These are phyloP conservation scores for Candida nonsorbophila DNA, from an alignment of 805 yeast genomes.

Conservation along the genomic window DNA sequence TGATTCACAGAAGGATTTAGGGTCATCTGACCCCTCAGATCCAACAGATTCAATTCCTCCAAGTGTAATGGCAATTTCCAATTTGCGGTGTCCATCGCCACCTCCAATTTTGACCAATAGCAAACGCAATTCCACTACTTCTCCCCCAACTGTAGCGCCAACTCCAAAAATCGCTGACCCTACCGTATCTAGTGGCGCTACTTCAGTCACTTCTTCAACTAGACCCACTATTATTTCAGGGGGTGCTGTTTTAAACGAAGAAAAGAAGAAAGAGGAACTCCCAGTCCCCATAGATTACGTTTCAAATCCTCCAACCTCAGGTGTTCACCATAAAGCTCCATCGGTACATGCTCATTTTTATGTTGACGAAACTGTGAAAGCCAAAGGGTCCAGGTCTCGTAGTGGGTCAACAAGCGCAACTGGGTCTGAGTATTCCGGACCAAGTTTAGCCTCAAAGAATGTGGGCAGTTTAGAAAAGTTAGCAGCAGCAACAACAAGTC, in stretches of 20 bases:
- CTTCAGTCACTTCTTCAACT: conserved; percentile 1
- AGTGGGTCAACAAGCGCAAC: conserved; percentile 30
- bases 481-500: conserved; percentile 4
- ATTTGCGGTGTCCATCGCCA: conserved; percentile 65
- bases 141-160: conserved; percentile 6
- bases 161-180: conserved; percentile 1
- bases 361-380: conserved; percentile 60
- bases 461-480: conserved; percentile 7
- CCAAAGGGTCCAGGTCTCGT: conserved; percentile 28
- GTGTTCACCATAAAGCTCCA: conserved; percentile 46
- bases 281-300: conserved; percentile 22
- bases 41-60: conserved; percentile 29
- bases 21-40: conserved; percentile 38
- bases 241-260: conserved; percentile 36
- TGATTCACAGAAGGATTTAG: conserved; percentile 43
- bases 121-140: conserved; percentile 6
- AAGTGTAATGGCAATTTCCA: conserved; percentile 52
- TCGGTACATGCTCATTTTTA: conserved; percentile 78
- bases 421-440: conserved; percentile 15
- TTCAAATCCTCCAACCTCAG: conserved; percentile 23
- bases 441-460: conserved; percentile 2
- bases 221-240: conserved; percentile 36
- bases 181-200: not conserved
- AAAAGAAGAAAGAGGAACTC: conserved; percentile 5
- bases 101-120: conserved; percentile 52